Conservation (phyloP, 1,139 yeast genomes). For the Trichomonascaceae sp. region DNA sequence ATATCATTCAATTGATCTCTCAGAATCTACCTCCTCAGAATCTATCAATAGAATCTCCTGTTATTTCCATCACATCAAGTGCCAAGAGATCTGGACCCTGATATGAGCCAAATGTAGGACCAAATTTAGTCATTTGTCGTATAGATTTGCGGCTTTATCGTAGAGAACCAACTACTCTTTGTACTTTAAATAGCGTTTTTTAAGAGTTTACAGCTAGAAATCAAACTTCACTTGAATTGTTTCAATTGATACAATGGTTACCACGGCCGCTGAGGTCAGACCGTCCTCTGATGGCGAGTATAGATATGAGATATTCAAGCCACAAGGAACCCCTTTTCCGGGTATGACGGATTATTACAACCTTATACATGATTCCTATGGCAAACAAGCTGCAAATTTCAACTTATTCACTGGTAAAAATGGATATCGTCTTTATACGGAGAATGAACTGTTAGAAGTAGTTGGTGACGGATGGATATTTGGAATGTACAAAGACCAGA, state of each 20-base stretch:
- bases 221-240: neutral
- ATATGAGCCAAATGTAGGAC: neutral
- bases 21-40: too few relatives aligned
- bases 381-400: neutral
- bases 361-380: conserved; percentile 3
- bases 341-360: neutral
- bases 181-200: neutral
- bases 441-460: neutral
- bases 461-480: conserved; percentile 8
- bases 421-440: neutral
- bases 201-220: neutral
- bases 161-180: neutral
- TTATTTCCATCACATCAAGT: too few relatives aligned
- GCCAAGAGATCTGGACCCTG: neutral
- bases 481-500: neutral
- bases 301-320: conserved; percentile 1
- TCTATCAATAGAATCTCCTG: neutral
- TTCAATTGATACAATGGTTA: neutral
- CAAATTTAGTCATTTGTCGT: neutral
- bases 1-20: neutral
- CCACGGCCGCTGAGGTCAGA: neutral
- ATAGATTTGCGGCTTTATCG: neutral
- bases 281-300: neutral
- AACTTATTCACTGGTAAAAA: neutral
- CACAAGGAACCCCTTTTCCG: neutral